These are phyloP conservation scores for Secale cereale DNA, from an alignment of 176 grass and related monocot genomes.

Conservation along the genomic window DNA sequence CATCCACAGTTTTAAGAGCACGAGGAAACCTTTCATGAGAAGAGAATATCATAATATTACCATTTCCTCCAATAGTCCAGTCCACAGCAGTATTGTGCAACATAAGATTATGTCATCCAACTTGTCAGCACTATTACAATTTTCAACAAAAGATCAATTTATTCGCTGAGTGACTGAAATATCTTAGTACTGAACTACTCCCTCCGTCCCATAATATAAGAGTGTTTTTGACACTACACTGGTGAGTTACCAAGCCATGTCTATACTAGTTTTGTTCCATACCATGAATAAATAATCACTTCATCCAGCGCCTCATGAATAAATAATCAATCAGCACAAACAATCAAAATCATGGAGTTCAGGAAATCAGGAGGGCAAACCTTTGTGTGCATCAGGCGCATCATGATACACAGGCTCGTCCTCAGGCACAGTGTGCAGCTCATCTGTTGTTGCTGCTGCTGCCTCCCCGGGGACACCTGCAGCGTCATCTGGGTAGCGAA, in stretches of 20 bases:
- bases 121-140: neutral
- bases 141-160: neutral
- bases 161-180: neutral
- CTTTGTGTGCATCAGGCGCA: slow-evolving; percentile 56
- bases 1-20: neutral
- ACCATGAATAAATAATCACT: neutral
- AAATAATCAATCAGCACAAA: neutral
- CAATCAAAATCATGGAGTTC: neutral
- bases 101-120: neutral
- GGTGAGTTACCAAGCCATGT: neutral
- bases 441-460: slow-evolving; percentile 15
- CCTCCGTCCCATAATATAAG: too few species aligned
- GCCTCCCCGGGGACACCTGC: slow-evolving; percentile 24
- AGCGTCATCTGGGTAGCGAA: slow-evolving; percentile 74
- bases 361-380: slow-evolving; percentile 13
- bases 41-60: neutral
- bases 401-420: slow-evolving; percentile 72
- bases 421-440: slow-evolving; percentile 53
- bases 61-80: neutral
- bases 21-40: neutral
- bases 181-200: neutral
- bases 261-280: neutral
- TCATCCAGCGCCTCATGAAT: neutral
- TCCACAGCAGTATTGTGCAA: neutral
- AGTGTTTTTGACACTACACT: too few species aligned